Evolutionary conservation across 1,284 basidiomycete species (phyloP), one percentile per base, ranked within the genome.

Genomic region (Entoloma clypeatum): DNA sequence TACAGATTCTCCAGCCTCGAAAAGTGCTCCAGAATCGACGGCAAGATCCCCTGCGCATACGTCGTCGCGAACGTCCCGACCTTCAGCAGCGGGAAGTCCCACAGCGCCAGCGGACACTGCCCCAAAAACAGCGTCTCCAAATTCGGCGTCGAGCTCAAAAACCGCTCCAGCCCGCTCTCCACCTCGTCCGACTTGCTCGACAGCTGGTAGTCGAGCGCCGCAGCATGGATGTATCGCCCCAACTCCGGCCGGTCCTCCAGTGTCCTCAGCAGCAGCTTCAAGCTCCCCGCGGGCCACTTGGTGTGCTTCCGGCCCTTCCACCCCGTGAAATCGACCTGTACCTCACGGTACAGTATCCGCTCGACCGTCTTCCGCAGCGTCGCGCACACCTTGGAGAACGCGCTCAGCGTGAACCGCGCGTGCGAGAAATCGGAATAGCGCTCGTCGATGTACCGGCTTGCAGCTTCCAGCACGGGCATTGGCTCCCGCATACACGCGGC

Each of bases 261-360:
- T 10, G 56, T 58, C 5, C 51, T 50, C 13, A 59, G 47, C 3
- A 59, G 50, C 8, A 59, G 43, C 22, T 31, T 36, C 4, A 59
- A 37, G 17, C 53, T 56, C 13, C 48, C 57, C 17, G 57, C 55
- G 9, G 53, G 56, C 48, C 50, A 58, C 18, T 45, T 49, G 1
- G 57, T 46, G 27, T 59, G 57, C 36, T 59, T 59, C 19, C 56
- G 49, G 3, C 58, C 58, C 25, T 58, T 58, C 58, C 56, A 59
- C 6, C 55, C 55, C 4, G 56, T 57, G 18, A 57, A 56, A 39
- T 59, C 58, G 2, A 59, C 43, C 30, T 51, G 54, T 10, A 58
- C 41, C 26, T 59, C 52, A 10, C 54, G 54, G 31, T 59, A 59
- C 16, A 59, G 42, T 4, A 57, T 29, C 7, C 58, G 55, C 37